A percentile compares a stretch with the other conserved stretches of the same genome.
phyloP scores from a whole-genome alignment of 2,329 filamentous ascomycete species.

The Diplodia mutila region DNA sequence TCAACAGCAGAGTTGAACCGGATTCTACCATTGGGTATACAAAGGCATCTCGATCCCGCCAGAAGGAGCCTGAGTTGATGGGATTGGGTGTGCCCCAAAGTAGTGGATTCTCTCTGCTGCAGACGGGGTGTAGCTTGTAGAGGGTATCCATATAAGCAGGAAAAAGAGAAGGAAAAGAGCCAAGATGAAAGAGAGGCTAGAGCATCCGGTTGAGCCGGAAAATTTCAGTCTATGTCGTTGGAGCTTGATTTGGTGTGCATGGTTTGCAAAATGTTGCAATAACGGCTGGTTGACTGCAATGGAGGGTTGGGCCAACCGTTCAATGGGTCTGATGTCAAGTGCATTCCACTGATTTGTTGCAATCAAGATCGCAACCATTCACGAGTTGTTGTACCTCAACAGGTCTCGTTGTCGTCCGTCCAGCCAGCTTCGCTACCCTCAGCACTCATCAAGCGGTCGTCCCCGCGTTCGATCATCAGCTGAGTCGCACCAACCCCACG shows the following conservation, averaged over 20 bases:
- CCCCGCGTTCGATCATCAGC: conserved; percentile 46
- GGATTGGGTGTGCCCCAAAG: background rate
- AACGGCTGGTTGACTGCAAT: background rate
- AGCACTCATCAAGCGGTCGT: conserved; percentile 47
- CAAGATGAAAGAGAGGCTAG: background rate
- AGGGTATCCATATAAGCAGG: conserved; percentile 20
- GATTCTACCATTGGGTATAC: background rate
- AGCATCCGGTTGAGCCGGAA: background rate
- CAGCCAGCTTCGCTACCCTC: conserved; percentile 54
- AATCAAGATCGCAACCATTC: background rate
- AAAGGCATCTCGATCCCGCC: background rate
- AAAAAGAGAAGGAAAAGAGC: background rate
- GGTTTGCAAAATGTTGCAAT: background rate
- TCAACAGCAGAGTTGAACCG: background rate
- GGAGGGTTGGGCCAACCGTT: background rate
- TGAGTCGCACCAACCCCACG: conserved; percentile 49
- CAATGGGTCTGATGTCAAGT: background rate
- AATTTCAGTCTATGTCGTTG: background rate
- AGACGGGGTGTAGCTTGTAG: background rate
- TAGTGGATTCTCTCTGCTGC: background rate
- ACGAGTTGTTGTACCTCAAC: background rate
- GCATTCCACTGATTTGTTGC: background rate
- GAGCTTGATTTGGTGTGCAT: background rate
- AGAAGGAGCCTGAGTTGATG: background rate
- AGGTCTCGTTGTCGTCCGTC: conserved; percentile 51